phyloP scores from a whole-genome alignment of 305 asterid species.

The Fraxinus platypoda region DNA sequence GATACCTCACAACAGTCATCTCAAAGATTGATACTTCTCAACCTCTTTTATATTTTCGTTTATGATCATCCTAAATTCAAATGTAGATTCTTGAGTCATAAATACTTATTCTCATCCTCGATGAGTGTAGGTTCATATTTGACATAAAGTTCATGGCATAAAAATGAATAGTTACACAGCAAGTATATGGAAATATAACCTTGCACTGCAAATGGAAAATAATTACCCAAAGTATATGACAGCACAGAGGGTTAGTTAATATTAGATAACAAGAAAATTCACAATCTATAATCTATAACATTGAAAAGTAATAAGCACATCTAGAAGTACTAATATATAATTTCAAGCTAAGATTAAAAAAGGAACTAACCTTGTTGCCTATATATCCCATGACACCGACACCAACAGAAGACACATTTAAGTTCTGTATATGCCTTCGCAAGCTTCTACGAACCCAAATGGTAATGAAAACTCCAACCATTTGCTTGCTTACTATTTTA shows the following conservation, averaged over 20 bases:
- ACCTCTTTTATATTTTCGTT: neutral
- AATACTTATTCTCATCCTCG: neutral
- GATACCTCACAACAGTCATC: neutral
- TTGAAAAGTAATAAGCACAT: neutral
- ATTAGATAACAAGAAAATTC: neutral
- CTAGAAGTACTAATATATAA: neutral
- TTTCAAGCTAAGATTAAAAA: conserved; percentile 19
- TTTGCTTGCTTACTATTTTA: conserved; percentile 90
- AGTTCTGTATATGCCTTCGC: conserved; percentile 75
- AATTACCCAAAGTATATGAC: neutral
- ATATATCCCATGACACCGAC: conserved; percentile 98
- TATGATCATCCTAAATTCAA: neutral
- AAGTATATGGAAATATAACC: neutral
- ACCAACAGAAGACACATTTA: conserved; percentile 87
- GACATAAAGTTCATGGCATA: neutral
- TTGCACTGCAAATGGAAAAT: neutral
- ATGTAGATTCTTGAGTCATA: neutral
- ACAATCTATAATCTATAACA: neutral
- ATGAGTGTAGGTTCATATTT: neutral
- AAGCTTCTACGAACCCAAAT: conserved; percentile 90
- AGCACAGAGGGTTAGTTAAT: neutral
- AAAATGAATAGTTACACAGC: neutral
- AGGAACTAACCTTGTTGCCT: conserved; percentile 90
- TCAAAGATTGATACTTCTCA: neutral
- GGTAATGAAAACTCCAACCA: conserved; percentile 85